Evolutionary conservation across 345 rosid species (phyloP), one percentile per base, ranked within the genome.

Genomic region (Hibiscus trionum): DNA sequence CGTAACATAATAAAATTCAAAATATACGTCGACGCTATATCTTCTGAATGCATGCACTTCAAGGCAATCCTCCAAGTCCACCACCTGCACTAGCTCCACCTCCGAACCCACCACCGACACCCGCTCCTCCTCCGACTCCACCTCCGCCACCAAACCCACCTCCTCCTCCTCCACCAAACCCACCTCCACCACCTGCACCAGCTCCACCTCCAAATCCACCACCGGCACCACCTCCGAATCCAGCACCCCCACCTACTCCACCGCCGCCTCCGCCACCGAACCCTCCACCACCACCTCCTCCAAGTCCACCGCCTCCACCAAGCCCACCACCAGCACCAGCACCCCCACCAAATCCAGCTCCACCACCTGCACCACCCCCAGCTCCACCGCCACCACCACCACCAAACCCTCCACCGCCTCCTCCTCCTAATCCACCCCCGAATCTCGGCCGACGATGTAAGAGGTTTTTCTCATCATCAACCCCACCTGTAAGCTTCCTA

Each of bases 381-480:
- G 72, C 72, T 4, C 72, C 79, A 3, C 75, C 24, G 24, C 24
- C 24, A 21, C 24, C 77, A 5, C 77, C 77, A 19, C 82, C 85
- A n/a, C 85, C 84, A 46, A 60, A 29, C 11, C 81, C 82, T 3
- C 85, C 85, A 44, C 72, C 82, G 0, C 84, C 81, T 3, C 80
- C 84, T 1, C 76, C 75, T 14, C 84, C 84, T 21, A 70, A 75
- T 17, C 64, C 84, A 68, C 79, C 78, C 24, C 75, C 84, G 11
- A 71, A 14, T 7, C 76, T 73, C 35, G 78, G 61, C 1, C 67
- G 74, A n/a, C 17, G 75, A 39, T 29, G 80, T 52, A 5, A 60
- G 65, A 82, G 73, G 77, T 68, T 84, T 64, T 86, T 84, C 77
- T 82, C 70, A 56, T 84, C 86, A 39, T 76, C 77, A 49, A 80